Conservation (phyloP, 306 rosid species). For the Vigna hirtella region DNA sequence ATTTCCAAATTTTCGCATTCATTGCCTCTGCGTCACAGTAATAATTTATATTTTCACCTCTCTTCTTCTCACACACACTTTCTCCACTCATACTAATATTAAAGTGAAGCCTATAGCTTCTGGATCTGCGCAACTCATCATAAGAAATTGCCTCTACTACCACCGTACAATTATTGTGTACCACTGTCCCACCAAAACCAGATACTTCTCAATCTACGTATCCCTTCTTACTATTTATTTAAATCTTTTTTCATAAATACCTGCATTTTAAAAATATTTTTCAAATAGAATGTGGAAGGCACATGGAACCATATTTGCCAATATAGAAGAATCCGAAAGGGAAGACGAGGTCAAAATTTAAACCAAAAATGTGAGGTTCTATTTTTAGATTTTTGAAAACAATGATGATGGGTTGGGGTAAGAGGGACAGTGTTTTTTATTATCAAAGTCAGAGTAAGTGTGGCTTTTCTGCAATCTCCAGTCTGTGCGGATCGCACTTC, state of each 20-base stretch:
- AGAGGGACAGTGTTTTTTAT: not conserved
- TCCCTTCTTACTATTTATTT: no score
- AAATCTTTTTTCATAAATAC: no score
- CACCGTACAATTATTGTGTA: conserved; percentile 45
- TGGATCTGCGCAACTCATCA: conserved; percentile 34
- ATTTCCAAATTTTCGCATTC: conserved; percentile 35
- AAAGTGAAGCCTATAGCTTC: not conserved
- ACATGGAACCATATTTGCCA: not conserved
- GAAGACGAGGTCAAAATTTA: not conserved
- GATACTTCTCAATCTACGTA: no score
- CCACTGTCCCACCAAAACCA: not conserved
- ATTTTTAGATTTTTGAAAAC: not conserved
- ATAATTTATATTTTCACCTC: conserved; percentile 35
- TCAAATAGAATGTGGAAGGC: not conserved
- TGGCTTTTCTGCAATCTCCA: not conserved
- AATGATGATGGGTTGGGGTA: not conserved
- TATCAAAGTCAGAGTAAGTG: not conserved
- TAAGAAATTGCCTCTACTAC: conserved; percentile 15
- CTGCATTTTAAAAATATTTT: not conserved
- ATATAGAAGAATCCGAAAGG: not conserved
- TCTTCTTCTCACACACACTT: not conserved
- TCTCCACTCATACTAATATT: not conserved
- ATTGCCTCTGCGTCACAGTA: conserved; percentile 36
- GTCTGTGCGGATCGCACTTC: conserved; percentile 27
- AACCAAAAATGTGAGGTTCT: not conserved